These are phyloP conservation scores for Hexamita inflata DNA, from an alignment of 208 protist genomes.

Conservation along the genomic window DNA sequence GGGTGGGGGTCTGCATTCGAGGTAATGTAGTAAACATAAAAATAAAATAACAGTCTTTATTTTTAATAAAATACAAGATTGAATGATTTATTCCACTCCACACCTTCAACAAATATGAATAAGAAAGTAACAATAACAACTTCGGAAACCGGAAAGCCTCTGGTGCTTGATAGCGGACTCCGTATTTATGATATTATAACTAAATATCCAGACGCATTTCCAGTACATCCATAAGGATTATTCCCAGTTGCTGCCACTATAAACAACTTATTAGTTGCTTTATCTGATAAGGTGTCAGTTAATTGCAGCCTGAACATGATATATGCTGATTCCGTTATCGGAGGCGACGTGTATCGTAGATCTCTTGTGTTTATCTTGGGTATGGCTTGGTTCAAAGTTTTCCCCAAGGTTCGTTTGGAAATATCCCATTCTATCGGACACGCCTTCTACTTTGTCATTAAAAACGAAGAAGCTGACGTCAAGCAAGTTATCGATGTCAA, in stretches of 20 bases:
- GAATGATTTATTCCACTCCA: too few relatives aligned
- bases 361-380: conserved; percentile 34
- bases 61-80: too few relatives aligned
- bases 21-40: too few relatives aligned
- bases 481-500: too few relatives aligned
- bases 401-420: neutral
- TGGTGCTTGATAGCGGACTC: too few relatives aligned
- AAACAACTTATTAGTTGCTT: conserved; percentile 17
- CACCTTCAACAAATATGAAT: too few relatives aligned
- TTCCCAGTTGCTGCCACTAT: neutral
- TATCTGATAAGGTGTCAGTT: conserved; percentile 2
- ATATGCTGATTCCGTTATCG: neutral
- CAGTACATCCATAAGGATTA: neutral
- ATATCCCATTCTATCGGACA: conserved; percentile 38
- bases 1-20: too few relatives aligned
- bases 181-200: conserved; percentile 17
- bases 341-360: conserved; percentile 16
- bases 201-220: conserved; percentile 9
- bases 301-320: conserved; percentile 1
- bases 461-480: too few relatives aligned
- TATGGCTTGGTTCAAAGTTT: conserved; percentile 32
- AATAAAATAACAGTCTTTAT: too few relatives aligned
- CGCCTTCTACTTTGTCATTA: conserved; percentile 20
- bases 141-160: too few relatives aligned
- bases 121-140: too few relatives aligned